These are phyloP conservation scores for Cucurbitaria berberidis DNA, from an alignment of 2,329 filamentous ascomycete species.

Conservation along the genomic window DNA sequence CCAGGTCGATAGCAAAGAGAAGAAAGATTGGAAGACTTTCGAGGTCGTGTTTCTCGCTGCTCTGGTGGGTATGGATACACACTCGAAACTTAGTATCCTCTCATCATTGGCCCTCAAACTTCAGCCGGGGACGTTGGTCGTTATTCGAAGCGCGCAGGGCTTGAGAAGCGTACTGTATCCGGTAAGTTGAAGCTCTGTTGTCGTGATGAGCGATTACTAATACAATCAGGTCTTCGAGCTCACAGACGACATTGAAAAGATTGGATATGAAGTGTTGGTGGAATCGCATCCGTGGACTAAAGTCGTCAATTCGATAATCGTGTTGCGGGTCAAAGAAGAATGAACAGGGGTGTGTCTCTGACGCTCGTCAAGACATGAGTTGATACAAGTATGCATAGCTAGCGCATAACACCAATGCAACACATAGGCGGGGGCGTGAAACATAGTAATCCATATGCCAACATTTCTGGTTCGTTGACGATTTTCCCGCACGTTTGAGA, in stretches of 20 bases:
- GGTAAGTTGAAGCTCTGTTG: slow-evolving; percentile 37
- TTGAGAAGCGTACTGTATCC: slow-evolving; percentile 57
- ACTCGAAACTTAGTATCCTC: slow-evolving; percentile 53
- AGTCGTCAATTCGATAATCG: slow-evolving; percentile 59
- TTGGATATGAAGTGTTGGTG: slow-evolving; percentile 49
- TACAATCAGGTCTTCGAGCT: slow-evolving; percentile 48
- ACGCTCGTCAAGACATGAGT: background rate
- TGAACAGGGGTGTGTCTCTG: background rate
- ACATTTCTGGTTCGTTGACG: too few species aligned
- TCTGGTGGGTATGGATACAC: slow-evolving; percentile 54
- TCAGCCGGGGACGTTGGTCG: slow-evolving; percentile 53
- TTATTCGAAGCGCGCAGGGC: slow-evolving; percentile 55
- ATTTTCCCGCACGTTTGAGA: too few species aligned
- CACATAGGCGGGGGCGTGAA: too few species aligned
- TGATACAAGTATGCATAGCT: background rate
- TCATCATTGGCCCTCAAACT: slow-evolving; percentile 47
- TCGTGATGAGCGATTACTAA: background rate
- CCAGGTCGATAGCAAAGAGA: background rate
- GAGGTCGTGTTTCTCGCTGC: slow-evolving; percentile 60
- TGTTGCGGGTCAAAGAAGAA: slow-evolving; percentile 38
- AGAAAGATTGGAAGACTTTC: slow-evolving; percentile 40
- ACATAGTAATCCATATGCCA: too few species aligned
- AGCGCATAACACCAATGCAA: too few species aligned
- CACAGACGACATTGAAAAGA: slow-evolving; percentile 34
- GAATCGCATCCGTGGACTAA: slow-evolving; percentile 58